Conservation (phyloP, 257 asterid genomes). For the Fraxinus excelsior region DNA sequence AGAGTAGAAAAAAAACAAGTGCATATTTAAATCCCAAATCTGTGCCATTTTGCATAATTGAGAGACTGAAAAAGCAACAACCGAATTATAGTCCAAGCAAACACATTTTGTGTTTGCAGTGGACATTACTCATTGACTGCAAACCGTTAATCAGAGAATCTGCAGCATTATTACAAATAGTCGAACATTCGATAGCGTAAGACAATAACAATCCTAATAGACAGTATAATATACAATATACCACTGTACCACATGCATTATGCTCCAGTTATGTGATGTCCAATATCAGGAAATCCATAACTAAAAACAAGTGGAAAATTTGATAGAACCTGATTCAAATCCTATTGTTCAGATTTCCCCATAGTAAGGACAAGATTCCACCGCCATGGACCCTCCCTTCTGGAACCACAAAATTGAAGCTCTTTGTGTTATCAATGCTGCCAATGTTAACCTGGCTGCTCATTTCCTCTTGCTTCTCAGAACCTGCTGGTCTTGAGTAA, state of each 20-base stretch:
- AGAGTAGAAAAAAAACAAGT: neutral
- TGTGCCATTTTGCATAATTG: neutral
- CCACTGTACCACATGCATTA: neutral
- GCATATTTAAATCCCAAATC: neutral
- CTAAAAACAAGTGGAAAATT: too few relatives aligned
- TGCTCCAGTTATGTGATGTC: neutral
- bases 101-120: neutral
- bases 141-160: neutral
- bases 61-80: neutral
- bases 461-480: conserved; percentile 47
- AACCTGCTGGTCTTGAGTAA: conserved; percentile 33
- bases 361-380: conserved; percentile 72
- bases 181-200: neutral
- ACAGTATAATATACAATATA: neutral
- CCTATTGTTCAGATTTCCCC: conserved; percentile 60
- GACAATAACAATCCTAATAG: neutral
- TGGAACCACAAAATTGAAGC: conserved; percentile 48
- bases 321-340: conserved; percentile 24
- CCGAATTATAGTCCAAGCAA: neutral
- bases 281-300: neutral
- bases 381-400: conserved; percentile 97
- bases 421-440: conserved; percentile 23
- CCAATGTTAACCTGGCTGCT: conserved; percentile 30
- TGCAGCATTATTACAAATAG: neutral
- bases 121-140: neutral